Conservation (phyloP, 1,284 basidiomycete genomes). For the Heterobasidion occidentale region DNA sequence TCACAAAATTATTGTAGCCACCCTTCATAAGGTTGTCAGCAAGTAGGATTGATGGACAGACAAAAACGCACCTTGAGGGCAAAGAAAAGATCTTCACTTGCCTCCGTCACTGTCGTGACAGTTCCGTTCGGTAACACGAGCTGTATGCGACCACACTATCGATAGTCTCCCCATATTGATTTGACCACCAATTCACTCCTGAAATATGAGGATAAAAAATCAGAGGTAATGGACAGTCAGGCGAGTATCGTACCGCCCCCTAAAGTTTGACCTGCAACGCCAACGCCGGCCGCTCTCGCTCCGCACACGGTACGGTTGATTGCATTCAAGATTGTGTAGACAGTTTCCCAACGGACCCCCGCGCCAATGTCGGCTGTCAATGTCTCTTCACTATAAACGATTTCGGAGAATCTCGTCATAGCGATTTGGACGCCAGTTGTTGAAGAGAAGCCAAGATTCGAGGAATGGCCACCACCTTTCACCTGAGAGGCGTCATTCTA, state of each 20-base stretch:
- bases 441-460: constrained; percentile 20
- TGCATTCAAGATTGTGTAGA: constrained; percentile 16
- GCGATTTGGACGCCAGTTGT: constrained; percentile 22
- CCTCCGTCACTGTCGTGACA: constrained; percentile 8
- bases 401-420: constrained; percentile 16
- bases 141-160: constrained; percentile 12
- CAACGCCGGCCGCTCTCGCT: constrained; percentile 18
- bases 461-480: constrained; percentile 9
- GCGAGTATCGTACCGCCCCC: constrained; percentile 12
- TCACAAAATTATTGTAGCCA: constrained; percentile 10
- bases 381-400: constrained; percentile 7
- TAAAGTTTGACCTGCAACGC: constrained; percentile 18
- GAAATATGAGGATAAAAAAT: neutral
- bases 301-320: constrained; percentile 18
- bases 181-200: constrained; percentile 16
- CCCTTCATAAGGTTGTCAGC: constrained; percentile 2
- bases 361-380: constrained; percentile 17
- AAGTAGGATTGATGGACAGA: too few relatives aligned
- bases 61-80: constrained; percentile 2
- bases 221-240: neutral
- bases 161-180: constrained; percentile 13
- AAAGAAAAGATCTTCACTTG: constrained; percentile 9
- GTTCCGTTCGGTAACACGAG: constrained; percentile 15
- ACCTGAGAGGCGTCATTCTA: neutral
- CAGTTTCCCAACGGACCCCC: constrained; percentile 22